Percentiles rank a stretch among this genome's conserved stretches.
phyloP scores from a whole-genome alignment of 192 early-diverging fungal species.

The Obelidium mucronatum region DNA sequence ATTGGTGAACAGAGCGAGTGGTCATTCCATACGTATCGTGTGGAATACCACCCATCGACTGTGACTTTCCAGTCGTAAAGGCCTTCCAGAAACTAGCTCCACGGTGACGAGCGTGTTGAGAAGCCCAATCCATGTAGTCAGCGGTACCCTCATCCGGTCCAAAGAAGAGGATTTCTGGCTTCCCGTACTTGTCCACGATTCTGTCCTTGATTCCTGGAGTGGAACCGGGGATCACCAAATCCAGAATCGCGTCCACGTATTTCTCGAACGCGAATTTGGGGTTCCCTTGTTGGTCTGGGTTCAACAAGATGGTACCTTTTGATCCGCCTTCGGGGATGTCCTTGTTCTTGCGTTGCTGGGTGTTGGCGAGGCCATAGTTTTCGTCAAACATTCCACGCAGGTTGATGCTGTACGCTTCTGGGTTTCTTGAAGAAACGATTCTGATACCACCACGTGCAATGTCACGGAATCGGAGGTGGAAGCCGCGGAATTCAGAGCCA shows the following conservation, averaged over 20 bases:
- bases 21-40: slow-evolving; percentile 99
- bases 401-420: slow-evolving; percentile 97
- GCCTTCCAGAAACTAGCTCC: slow-evolving; percentile 98
- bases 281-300: slow-evolving; percentile 92
- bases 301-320: slow-evolving; percentile 97
- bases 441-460: slow-evolving; percentile 99
- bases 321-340: slow-evolving; percentile 99
- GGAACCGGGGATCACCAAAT: slow-evolving; percentile 88
- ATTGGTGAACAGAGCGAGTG: slow-evolving; percentile 98
- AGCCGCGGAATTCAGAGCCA: slow-evolving; percentile 98
- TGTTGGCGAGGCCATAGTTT: slow-evolving; percentile 95
- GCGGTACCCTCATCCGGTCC: slow-evolving; percentile 99
- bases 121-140: slow-evolving; percentile 99
- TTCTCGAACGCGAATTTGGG: slow-evolving; percentile 95
- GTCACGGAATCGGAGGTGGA: slow-evolving; percentile 98
- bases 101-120: slow-evolving; percentile 83
- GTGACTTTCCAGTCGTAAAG: slow-evolving; percentile 98
- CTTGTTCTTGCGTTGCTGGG: slow-evolving; percentile 99
- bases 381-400: slow-evolving; percentile 95
- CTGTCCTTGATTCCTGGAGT: slow-evolving; percentile 96
- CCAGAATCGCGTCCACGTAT: slow-evolving; percentile 94
- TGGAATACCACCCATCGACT: slow-evolving; percentile 92
- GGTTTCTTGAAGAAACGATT: slow-evolving; percentile 95
- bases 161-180: slow-evolving; percentile 98
- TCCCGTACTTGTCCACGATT: slow-evolving; percentile 87